Evolutionary conservation across 1,284 basidiomycete genomes (phyloP), one percentile per base, ranked within the genome.

Genomic region (Moesziomyces sp.): DNA sequence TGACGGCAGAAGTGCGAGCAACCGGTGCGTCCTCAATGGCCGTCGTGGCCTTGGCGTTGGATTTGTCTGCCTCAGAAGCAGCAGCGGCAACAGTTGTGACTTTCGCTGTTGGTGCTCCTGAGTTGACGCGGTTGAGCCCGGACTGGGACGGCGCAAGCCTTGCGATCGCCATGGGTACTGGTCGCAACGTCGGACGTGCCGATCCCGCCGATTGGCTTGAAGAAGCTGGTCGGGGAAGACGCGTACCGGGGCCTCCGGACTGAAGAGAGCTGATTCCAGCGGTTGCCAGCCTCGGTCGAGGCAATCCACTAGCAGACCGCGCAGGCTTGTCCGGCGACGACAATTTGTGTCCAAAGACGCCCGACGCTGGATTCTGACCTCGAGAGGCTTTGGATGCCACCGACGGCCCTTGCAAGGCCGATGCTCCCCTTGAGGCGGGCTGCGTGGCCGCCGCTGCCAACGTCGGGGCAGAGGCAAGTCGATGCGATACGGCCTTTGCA

Each of bases 81-180:
- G 60, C 40, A 23, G 38, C 28, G 14, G 44, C n/a, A n/a, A 45
- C 45, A 35, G 46, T 28, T 28, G 26, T 7, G 26, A 8, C 3
- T 23, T 42, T 38, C 0, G 38, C 1, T 16, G 56, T 10, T 28
- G 51, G 28, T 21, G 43, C 28, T 2, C 8, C 45, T n/a, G 51
- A 24, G 30, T 40, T 21, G 18, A 35, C 35, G 7, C 60, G 59
- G 5, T 52, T 26, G 5, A 35, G 13, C 7, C 46, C 28, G 28
- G 56, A 56, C 16, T 70, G 67, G 19, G 53, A 26, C 3, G 67
- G 61, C 3, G 67, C 67, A 19, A 70, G 61, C 30, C 69, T 54
- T 9, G 63, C 59, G 18, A 72, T 58, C 2, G 69, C 63, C 69
- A 72, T 72, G 18, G 69, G 69, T 1, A 63, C 38, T 5, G 69